phyloP scores from a whole-genome alignment of 2,329 filamentous ascomycete species.

The Colletotrichum lini region DNA sequence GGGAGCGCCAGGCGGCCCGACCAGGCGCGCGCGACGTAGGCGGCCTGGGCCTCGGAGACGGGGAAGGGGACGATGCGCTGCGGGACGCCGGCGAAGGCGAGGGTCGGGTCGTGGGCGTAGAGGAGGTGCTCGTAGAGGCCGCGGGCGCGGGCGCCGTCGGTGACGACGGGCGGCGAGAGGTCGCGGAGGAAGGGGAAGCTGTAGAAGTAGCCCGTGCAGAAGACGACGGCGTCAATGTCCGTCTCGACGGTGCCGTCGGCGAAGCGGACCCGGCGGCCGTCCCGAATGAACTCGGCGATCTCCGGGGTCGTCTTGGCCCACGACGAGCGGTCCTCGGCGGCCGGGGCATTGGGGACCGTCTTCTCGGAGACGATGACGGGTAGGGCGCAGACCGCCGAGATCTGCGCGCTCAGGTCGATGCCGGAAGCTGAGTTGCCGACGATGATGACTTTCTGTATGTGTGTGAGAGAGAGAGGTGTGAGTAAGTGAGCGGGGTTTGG shows the following conservation, averaged over 20 bases:
- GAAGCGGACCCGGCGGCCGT: constrained; percentile 70
- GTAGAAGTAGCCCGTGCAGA: constrained; percentile 92
- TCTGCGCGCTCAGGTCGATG: constrained; percentile 76
- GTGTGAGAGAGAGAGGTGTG: too few relatives aligned
- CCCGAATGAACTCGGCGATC: constrained; percentile 62
- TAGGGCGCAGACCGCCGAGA: constrained; percentile 65
- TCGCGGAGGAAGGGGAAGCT: constrained; percentile 79
- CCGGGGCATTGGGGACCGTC: constrained; percentile 47
- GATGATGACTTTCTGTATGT: constrained; percentile 73
- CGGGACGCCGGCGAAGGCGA: constrained; percentile 76
- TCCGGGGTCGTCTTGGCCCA: constrained; percentile 56
- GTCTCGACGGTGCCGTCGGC: constrained; percentile 75
- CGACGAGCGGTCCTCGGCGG: constrained; percentile 47
- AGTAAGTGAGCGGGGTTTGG: constrained; percentile 5
- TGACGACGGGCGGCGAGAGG: constrained; percentile 64
- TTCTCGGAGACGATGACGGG: constrained; percentile 71
- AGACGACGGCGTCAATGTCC: constrained; percentile 82
- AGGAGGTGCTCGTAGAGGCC: constrained; percentile 79
- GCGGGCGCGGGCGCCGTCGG: constrained; percentile 71
- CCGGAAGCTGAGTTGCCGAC: constrained; percentile 82
- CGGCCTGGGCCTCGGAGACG: constrained; percentile 77
- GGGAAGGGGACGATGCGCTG: constrained; percentile 82
- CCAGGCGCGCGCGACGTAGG: constrained; percentile 77
- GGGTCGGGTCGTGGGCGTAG: constrained; percentile 73
- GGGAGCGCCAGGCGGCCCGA: constrained; percentile 73